Percentiles rank a stretch among this genome's conserved stretches.
Conservation (phyloP, 257 asterid species). For the Primulina huaijiensis region DNA sequence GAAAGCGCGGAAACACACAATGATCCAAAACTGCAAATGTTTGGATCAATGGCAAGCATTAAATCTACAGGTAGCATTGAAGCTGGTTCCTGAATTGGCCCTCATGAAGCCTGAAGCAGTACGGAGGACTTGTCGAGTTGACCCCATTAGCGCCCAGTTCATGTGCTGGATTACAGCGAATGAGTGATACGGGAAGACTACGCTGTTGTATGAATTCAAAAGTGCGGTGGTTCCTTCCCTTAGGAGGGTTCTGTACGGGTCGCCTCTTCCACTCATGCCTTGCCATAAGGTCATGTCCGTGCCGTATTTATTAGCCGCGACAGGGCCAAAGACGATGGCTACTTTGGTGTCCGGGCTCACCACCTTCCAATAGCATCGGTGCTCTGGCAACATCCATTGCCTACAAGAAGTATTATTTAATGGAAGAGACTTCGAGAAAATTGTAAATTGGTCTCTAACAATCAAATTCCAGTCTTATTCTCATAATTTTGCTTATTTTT, state of each 20-base stretch:
- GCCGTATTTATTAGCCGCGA: conserved; percentile 70
- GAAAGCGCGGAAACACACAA: conserved; percentile 8
- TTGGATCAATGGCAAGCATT: conserved; percentile 57
- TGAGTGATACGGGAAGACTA: conserved; percentile 65
- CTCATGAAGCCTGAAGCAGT: conserved; percentile 68
- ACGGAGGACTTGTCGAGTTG: conserved; percentile 53
- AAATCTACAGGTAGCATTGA: conserved; percentile 52
- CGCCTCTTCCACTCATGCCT: conserved; percentile 75
- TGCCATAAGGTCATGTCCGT: conserved; percentile 58
- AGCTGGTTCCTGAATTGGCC: conserved; percentile 66
- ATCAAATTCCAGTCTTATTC: too few species aligned
- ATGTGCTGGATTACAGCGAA: conserved; percentile 47
- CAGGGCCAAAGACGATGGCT: conserved; percentile 55
- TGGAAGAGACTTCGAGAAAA: background rate
- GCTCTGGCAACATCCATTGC: conserved; percentile 73
- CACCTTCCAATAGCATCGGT: conserved; percentile 78
- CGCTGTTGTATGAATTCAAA: conserved; percentile 73
- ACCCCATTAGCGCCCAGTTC: conserved; percentile 71
- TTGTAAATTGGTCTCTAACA: too few species aligned
- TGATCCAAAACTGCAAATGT: background rate
- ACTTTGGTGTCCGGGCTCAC: conserved; percentile 75
- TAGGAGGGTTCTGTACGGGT: conserved; percentile 73
- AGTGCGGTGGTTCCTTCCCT: conserved; percentile 91
- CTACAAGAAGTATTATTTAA: conserved; percentile 28
- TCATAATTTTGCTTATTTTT: too few species aligned